Evolutionary conservation across 2,329 filamentous ascomycete genomes (phyloP), one percentile per base, ranked within the genome.

Genomic region (Penicillium sp.): DNA sequence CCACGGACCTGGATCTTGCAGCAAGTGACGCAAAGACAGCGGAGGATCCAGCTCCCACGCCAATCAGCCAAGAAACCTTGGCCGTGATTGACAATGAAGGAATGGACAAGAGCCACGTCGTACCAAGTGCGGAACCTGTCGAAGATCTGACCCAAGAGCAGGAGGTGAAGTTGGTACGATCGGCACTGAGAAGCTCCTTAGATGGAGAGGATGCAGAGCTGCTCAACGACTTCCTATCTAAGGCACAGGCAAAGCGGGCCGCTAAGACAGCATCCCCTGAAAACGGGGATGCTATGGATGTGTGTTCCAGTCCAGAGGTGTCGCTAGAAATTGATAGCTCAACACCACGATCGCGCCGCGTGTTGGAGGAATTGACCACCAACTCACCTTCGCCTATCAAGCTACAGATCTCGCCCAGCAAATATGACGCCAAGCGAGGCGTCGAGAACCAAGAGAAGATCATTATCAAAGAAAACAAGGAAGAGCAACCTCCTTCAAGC

Each of bases 201-300:
- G 71, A 71, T 48, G 70, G 70, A 40, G 71, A 75, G 11, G 73
- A 76, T 61, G 68, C 70, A 8, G 71, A 66, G 36, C 53, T 76
- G n/a, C 63, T 76, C 43, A 73, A 69, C 48, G 66, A 72, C 47
- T 75, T 76, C 57, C 54, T 76, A 26, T 73, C 70, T n/a, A 72
- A 69, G 48, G 74, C 74, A 10, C 67, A 72, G 57, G 72, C 72
- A 16, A 76, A 75, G 55, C 69, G 74, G 29, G 72, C 67, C 14
- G 73, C 72, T 41, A 73, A 72, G 58, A 66, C 65, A 5, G 61
- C 64, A 18, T 59, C 58, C 13, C 47, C 60, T 5, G 61, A 65
- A 34, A 62, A 62, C 19, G 47, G 30, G 2, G 64, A 64, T n/a
- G 47, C 27, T 49, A 42, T 54, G 26, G 54, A 62, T 26, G 52